A percentile compares a stretch with the other conserved stretches of the same genome.
These are phyloP conservation scores for Pleurostoma richardsiae DNA, from an alignment of 2,329 filamentous ascomycete species.

Conservation along the genomic window DNA sequence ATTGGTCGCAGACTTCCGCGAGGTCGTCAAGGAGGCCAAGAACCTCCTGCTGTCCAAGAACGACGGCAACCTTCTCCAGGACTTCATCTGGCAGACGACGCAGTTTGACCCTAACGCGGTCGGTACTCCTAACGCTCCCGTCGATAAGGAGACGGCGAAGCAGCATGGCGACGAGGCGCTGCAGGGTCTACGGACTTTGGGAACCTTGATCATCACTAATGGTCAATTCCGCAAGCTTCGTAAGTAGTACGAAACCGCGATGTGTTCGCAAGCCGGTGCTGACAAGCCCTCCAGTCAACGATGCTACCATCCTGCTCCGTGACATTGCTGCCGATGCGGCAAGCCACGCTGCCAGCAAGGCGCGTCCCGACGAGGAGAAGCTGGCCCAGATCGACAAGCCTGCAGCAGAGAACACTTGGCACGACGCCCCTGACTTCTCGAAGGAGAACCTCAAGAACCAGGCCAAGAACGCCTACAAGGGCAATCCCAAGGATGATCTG, in stretches of 20 bases:
- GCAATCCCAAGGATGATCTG: conserved; percentile 51
- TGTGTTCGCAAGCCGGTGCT: conserved; percentile 1
- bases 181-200: conserved; percentile 81
- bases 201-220: conserved; percentile 87
- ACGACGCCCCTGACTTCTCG: conserved; percentile 75
- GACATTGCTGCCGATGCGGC: conserved; percentile 92
- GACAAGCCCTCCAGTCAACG: conserved; percentile 49
- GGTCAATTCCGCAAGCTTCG: conserved; percentile 90
- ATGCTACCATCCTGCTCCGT: conserved; percentile 74
- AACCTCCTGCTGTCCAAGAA: conserved; percentile 87
- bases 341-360: conserved; percentile 65
- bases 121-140: conserved; percentile 56
- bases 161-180: conserved; percentile 81
- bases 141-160: conserved; percentile 72
- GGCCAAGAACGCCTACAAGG: conserved; percentile 56
- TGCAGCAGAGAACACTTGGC: conserved; percentile 89
- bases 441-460: conserved; percentile 66
- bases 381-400: conserved; percentile 75
- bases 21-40: conserved; percentile 82
- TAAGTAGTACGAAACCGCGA: conserved; percentile 36
- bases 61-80: conserved; percentile 86
- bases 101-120: conserved; percentile 63
- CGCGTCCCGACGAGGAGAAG: conserved; percentile 74
- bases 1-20: conserved; percentile 72
- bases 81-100: conserved; percentile 94